Evolutionary conservation across 495 filamentous ascomycete species (phyloP).

Genomic region (Tuber microsphaerosporum): DNA sequence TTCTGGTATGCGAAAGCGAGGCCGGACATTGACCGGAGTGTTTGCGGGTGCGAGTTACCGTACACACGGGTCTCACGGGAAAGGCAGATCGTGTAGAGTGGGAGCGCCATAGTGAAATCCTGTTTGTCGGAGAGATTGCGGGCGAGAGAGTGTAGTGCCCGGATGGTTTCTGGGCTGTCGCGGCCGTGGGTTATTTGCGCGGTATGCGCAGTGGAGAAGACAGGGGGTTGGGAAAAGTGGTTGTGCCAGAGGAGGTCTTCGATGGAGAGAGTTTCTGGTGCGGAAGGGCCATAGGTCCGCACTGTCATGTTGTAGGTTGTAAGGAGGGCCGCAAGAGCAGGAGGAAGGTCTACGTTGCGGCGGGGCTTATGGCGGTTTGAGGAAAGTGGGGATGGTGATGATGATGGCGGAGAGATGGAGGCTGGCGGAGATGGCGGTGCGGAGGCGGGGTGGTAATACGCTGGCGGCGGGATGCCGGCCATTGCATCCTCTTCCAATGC

Average conservation of each 20-base stretch:
- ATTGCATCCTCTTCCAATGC: neutral
- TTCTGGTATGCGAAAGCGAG: neutral
- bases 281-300: neutral
- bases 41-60: neutral
- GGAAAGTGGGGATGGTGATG: neutral
- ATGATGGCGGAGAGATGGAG: neutral
- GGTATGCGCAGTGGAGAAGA: neutral
- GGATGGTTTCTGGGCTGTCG: neutral
- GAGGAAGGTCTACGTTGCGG: constrained; percentile 1
- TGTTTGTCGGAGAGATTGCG: constrained; percentile 1
- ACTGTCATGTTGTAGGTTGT: neutral
- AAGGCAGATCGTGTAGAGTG: constrained; percentile 1
- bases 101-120: neutral
- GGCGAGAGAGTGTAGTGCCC: neutral
- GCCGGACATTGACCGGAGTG: neutral
- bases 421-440: neutral
- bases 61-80: neutral
- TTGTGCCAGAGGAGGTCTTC: constrained; percentile 3
- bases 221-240: neutral
- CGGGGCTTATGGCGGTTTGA: neutral
- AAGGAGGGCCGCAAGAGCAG: neutral
- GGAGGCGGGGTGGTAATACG: constrained; percentile 1
- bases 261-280: neutral
- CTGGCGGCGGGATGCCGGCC: constrained; percentile 1
- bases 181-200: constrained; percentile 3